phyloP scores from a whole-genome alignment of 2,329 filamentous ascomycete species.

The Pezicula rhizophila region DNA sequence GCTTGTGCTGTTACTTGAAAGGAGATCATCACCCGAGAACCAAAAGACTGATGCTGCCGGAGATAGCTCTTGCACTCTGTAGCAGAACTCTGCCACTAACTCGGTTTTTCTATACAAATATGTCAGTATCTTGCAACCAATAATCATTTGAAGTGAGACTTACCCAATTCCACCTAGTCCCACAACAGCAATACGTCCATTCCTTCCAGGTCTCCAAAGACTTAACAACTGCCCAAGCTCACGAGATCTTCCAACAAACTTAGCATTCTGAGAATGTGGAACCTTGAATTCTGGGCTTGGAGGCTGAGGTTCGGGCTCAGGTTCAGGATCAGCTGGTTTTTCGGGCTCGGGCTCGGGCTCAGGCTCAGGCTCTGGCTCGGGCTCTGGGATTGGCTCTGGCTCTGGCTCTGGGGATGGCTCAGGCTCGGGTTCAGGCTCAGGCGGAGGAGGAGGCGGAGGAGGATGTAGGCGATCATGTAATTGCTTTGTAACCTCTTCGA shows the following conservation, averaged over 20 bases:
- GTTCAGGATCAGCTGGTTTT: too few relatives aligned
- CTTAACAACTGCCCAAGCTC: constrained; percentile 14
- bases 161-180: constrained; percentile 22
- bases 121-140: constrained; percentile 2
- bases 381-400: background rate
- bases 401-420: too few relatives aligned
- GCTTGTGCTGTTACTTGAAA: background rate
- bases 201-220: constrained; percentile 19
- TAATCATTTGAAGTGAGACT: background rate
- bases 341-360: constrained; percentile 2
- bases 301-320: background rate
- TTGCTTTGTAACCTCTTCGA: too few relatives aligned
- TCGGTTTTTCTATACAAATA: constrained; percentile 16
- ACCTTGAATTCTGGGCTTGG: constrained; percentile 12
- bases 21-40: constrained; percentile 14
- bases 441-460: too few relatives aligned
- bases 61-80: constrained; percentile 16
- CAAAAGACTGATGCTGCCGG: constrained; percentile 18
- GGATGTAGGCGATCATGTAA: too few relatives aligned
- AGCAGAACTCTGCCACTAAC: constrained; percentile 17
- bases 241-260: constrained; percentile 17
- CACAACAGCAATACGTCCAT: constrained; percentile 16
- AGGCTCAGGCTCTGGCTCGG: constrained; percentile 1
- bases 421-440: too few relatives aligned
- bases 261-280: constrained; percentile 13